Base-by-base conservation (phyloP, 2,329 filamentous ascomycete genomes). In the Fusarium mexicanum region DNA sequence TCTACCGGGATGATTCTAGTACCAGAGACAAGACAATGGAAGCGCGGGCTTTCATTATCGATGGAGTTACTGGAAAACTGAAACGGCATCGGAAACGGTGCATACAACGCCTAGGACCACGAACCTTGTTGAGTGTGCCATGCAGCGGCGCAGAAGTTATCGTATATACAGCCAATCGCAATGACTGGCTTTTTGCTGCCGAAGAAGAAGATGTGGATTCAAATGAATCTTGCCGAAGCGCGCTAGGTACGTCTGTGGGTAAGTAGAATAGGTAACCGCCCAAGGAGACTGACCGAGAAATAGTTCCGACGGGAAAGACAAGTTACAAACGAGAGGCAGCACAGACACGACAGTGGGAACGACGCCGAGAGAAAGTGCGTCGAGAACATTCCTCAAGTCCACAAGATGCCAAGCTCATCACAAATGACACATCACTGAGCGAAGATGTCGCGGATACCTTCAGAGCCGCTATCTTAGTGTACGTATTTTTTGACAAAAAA, bases 101-200 rank as follows among this genome's bases (percentile, higher is more conserved):
- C 20, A 46, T 46, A 22, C 16, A n/a, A 8, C 13, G 40, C 0
- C 10, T 58, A 13, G 5, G 13, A 1, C 22, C 17, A 2, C 40
- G 54, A 26, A 24, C 12, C 0, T n/a, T 24, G 0, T 20, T 14
- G 2, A 6, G 4, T 6, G 8, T 9, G 2, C 4, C 8, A 8
- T 37, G 17, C 14, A 9, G 17, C 0, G 54, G n/a, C 5, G 29
- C n/a, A 24, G 29, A 16, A 33, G 9, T 58, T 4, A 35, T 44
- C 6, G 16, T 44, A 7, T 44, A 58, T 24, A 10, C 2, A 20
- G 12, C 2, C 8, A 26, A 22, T 7, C 0, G 5, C 22, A 13
- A 33, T 13, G 16, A 11, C 3, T 4, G 16, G 22, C 22, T 13
- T 12, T 7, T 17, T 3, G 4, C 14, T 0, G 4, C 47, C 3